A percentile compares a stretch with the other conserved stretches of the same genome.
Evolutionary conservation across 805 yeast species (phyloP).

Genomic region (Metschnikowia lunata): DNA sequence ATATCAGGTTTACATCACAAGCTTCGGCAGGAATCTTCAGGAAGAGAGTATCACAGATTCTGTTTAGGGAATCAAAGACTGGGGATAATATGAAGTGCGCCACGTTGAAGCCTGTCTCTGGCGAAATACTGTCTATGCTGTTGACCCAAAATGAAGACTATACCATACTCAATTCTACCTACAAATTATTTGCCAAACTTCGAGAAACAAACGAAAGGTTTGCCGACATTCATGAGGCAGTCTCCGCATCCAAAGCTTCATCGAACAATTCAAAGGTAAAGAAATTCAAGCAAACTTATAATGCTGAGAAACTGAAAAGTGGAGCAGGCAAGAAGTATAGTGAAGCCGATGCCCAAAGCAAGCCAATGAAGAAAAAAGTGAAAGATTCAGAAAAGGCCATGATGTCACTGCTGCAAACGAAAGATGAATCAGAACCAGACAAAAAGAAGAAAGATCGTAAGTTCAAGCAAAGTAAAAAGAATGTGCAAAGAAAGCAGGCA

Average conservation of each 20-base stretch:
- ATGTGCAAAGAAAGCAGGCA: too few relatives aligned
- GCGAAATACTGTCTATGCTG: constrained; percentile 21
- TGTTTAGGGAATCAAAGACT: constrained; percentile 23
- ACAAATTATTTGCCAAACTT: constrained; percentile 4
- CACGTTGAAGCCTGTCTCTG: constrained; percentile 12
- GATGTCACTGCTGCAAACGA: too few relatives aligned
- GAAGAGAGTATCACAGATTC: constrained; percentile 13
- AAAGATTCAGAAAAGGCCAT: too few relatives aligned
- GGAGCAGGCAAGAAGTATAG: too few relatives aligned
- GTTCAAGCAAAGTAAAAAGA: too few relatives aligned
- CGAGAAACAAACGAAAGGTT: constrained; percentile 3
- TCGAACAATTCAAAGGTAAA: background rate
- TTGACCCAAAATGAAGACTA: constrained; percentile 6
- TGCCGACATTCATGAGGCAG: constrained; percentile 3
- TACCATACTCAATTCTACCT: background rate
- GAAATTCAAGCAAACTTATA: background rate
- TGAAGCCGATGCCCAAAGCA: too few relatives aligned
- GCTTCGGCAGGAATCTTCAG: constrained; percentile 9
- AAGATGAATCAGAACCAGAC: too few relatives aligned
- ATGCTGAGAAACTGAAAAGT: background rate
- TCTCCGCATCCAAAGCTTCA: background rate
- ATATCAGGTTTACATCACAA: constrained; percentile 13
- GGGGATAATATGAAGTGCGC: constrained; percentile 22
- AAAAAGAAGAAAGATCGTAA: too few relatives aligned
- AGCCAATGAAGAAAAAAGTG: too few relatives aligned